Evolutionary conservation across 495 filamentous ascomycete genomes (phyloP).

Genomic region (Neurospora africana): DNA sequence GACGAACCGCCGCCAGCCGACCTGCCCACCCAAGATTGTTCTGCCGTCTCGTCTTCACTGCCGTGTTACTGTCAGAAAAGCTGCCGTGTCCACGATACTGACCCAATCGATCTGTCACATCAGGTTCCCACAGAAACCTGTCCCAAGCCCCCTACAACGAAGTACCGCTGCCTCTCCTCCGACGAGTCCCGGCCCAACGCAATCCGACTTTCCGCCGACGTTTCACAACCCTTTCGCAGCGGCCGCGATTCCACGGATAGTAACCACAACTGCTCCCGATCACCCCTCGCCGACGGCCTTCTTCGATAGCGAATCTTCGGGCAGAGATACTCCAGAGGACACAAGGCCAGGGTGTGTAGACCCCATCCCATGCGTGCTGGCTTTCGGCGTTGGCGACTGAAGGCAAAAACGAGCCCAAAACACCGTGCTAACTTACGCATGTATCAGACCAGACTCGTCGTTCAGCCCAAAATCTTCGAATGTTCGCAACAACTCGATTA

Average conservation of each 20-base stretch:
- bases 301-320: constrained; percentile 27
- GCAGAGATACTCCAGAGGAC: constrained; percentile 21
- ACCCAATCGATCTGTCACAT: constrained; percentile 16
- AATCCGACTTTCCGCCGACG: constrained; percentile 24
- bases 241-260: constrained; percentile 24
- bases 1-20: constrained; percentile 8
- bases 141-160: constrained; percentile 33
- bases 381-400: constrained; percentile 7
- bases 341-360: constrained; percentile 26
- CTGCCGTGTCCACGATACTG: constrained; percentile 28
- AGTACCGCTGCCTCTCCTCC: constrained; percentile 29
- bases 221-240: constrained; percentile 8
- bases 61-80: constrained; percentile 19
- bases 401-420: constrained; percentile 4
- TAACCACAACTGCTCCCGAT: constrained; percentile 24
- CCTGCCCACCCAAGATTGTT: constrained; percentile 7
- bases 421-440: constrained; percentile 16
- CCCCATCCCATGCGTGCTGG: constrained; percentile 1
- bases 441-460: constrained; percentile 20
- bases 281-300: constrained; percentile 18
- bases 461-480: constrained; percentile 26
- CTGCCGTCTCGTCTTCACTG: constrained; percentile 21
- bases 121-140: constrained; percentile 30
- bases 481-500: constrained; percentile 31
- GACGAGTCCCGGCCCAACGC: constrained; percentile 32